Base-by-base conservation (phyloP, 495 filamentous ascomycete genomes). In the Penicillium simplicissimum region DNA sequence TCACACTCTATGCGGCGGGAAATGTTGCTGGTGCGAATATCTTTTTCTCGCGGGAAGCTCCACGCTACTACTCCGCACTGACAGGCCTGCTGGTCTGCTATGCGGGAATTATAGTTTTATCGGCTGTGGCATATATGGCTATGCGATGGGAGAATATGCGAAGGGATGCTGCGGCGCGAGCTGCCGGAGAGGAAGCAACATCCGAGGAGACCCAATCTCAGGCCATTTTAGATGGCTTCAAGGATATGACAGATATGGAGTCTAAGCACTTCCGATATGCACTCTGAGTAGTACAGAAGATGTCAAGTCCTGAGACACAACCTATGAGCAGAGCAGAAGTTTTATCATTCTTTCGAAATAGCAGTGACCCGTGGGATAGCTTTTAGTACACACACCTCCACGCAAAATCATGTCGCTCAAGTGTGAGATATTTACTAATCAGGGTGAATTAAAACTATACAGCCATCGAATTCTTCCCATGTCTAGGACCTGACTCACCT, bases 211-310 rank as follows among this genome's bases (percentile, higher is more conserved):
- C 52, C 0, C 70, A 66, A 8, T 47, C 62, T 4, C 63, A 66
- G 51, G 74, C 70, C n/a, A 67, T 77, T 45, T 36, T 74, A 38
- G 74, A 79, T 65, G 73, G 74, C 5, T 82, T 80, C 55, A 76
- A 74, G 33, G 78, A 82, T 64, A 59, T 82, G 63, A 82, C 79
- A 4, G 79, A 82, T 65, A 79, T 71, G 65, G 65, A 81, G 64
- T 76, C 79, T 15, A 75, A 74, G 60, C 62, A 76, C 54, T 80
- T 82, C 55, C 65, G 75, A 52, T 81, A 81, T 68, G 76, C 65
- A 28, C 68, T 76, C 62, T 75, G 35, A 68, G 45, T 28, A 31
- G 23, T 6, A 13, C 23, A 11, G 21, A 25, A 3, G 21, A 21
- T 42, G 4, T 17, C n/a, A 8, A 9, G n/a, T 19, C 23, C 23